Conservation (phyloP, 805 yeast genomes). For the Nakazawaea pomicola region DNA sequence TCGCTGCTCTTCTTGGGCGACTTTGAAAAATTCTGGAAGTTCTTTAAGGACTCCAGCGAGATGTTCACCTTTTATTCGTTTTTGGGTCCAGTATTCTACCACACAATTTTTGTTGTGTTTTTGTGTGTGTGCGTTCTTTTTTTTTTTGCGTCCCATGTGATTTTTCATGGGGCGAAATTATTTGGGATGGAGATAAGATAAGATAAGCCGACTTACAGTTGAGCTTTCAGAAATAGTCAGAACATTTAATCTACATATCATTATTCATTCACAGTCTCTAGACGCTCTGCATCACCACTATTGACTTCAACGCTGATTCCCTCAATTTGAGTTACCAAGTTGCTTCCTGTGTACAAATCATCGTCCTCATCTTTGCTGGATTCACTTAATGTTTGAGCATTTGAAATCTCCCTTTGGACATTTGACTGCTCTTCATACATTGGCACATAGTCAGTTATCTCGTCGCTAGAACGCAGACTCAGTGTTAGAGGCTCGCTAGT, state of each 20-base stretch:
- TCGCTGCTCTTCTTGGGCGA: no score
- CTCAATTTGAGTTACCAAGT: constrained; percentile 1
- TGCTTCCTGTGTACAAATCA: constrained; percentile 6
- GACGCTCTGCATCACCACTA: background rate
- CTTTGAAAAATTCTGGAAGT: background rate
- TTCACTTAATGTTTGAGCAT: no score
- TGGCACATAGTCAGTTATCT: constrained; percentile 10
- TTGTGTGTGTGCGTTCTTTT: background rate
- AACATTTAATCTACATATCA: no score
- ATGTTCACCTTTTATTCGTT: no score
- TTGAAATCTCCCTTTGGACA: no score
- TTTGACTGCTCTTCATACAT: constrained; percentile 8
- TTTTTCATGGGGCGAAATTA: background rate
- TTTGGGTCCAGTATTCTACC: no score
- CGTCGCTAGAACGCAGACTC: background rate
- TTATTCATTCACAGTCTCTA: background rate
- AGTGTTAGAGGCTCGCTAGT: background rate
- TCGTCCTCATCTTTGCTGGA: background rate
- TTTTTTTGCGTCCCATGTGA: constrained; percentile 4
- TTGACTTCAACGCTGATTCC: constrained; percentile 4
- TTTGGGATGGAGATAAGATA: background rate
- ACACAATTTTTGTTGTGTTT: constrained; percentile 2
- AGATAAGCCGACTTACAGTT: no score
- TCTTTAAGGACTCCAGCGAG: no score
- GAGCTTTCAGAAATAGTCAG: no score